Base-by-base conservation (phyloP, 352 stramenopile species). In the Globisporangium orthogonon region DNA sequence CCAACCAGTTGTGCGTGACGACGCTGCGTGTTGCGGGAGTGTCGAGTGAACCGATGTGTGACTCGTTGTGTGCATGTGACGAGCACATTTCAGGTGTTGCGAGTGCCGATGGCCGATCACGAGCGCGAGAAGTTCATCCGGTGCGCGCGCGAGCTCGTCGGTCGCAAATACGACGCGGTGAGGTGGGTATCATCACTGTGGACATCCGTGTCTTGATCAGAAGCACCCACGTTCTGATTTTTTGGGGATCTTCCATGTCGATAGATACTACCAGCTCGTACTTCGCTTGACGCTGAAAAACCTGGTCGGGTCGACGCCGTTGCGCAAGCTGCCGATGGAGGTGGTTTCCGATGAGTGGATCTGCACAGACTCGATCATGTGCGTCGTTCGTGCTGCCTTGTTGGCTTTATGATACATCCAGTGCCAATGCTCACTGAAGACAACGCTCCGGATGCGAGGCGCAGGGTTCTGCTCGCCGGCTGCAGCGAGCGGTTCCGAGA, bases 281-380 rank as follows among this genome's bases (percentile, higher is more conserved):
- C 49, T 91, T 13, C 69, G 81, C 1, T 47, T 91, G 31, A 58
- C 67, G 4, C 30, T 91, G 39, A 79, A 89, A 48, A 68, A 83
- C 17, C 28, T 84, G 33, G 69, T 62, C 1, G 67, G 69, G 6
- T 64, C 64, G 10, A 76, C 56, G 39, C 74, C 78, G 7, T 48
- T 91, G 11, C 63, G 58, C 7, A 80, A 62, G 54, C 59, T 91
- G 10, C 67, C 73, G 0, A 58, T 87, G 52, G 72, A 87, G 45
- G 56, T 75, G 9, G 70, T 76, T 50, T 79, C 54, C 53, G 73
- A 87, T 48, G 58, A 72, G 10, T 91, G 81, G 81, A 89, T 91
- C 54, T 91, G 81, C 60, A 91, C 70, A 45, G 81, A 91, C 52
- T 78, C 81, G 18, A 79, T 85, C 50, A 76, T 91, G 80, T 91